Conservation (phyloP, 371 early-diverging fungal genomes). For the Spraguea lophii region DNA sequence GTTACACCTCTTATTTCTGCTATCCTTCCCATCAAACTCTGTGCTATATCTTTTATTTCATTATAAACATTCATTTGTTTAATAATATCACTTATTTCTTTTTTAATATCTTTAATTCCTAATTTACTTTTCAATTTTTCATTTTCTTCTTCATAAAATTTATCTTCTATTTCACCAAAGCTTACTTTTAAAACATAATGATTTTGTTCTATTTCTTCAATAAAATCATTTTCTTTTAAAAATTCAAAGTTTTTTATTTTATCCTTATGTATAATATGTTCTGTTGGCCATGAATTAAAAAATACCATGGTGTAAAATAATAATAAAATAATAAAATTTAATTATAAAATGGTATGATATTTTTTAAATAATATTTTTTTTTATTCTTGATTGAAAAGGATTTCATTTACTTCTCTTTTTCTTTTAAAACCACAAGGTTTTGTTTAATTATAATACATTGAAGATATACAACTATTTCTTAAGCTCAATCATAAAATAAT, state of each 20-base stretch:
- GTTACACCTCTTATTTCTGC: conserved; percentile 30
- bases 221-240: conserved; percentile 4
- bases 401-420: too few species aligned
- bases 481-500: too few species aligned
- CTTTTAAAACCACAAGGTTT: too few species aligned
- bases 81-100: conserved; percentile 30
- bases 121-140: conserved; percentile 2
- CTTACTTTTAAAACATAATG: conserved; percentile 15
- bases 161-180: conserved; percentile 7
- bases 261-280: conserved; percentile 3
- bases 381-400: too few species aligned
- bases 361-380: too few species aligned
- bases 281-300: conserved; percentile 1
- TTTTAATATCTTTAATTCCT: conserved; percentile 16
- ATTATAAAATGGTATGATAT: too few species aligned
- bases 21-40: conserved; percentile 34
- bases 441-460: too few species aligned
- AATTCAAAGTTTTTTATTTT: conserved; percentile 9
- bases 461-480: too few species aligned
- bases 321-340: too few species aligned
- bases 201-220: conserved; percentile 8
- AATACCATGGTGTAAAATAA: too few species aligned
- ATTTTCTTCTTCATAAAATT: conserved; percentile 14
- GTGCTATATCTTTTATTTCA: conserved; percentile 38
- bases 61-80: conserved; percentile 37